Conservation (phyloP, 345 rosid species). For the Eucalyptus curtisii region DNA sequence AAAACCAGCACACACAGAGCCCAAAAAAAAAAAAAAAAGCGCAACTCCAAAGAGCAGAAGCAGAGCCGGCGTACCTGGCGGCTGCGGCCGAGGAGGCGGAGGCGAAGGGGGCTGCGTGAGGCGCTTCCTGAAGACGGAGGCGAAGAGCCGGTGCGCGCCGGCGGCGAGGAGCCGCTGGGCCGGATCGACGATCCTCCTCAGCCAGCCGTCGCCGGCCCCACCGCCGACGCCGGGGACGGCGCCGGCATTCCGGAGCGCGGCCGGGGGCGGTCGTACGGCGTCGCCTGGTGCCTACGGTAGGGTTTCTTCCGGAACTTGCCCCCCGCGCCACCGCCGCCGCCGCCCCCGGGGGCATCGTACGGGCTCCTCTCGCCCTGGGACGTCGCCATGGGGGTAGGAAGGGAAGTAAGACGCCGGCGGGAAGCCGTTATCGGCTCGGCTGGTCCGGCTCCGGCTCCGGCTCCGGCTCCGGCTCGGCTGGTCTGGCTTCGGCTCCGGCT, state of each 20-base stretch:
- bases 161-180: constrained; percentile 68
- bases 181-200: constrained; percentile 86
- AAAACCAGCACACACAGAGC: background rate
- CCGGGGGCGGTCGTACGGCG: constrained; percentile 77
- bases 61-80: background rate
- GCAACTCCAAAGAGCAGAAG: background rate
- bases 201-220: constrained; percentile 40
- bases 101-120: constrained; percentile 35
- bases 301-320: constrained; percentile 12
- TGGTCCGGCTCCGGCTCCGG: background rate
- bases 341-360: background rate
- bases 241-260: constrained; percentile 30
- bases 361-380: background rate
- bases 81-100: background rate
- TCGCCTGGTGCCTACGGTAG: constrained; percentile 30
- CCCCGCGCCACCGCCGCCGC: background rate
- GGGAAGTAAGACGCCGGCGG: background rate
- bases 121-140: constrained; percentile 66
- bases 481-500: background rate
- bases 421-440: background rate
- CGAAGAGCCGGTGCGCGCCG: constrained; percentile 70
- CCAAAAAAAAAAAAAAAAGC: background rate
- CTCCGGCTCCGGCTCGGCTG: background rate
- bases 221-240: constrained; percentile 1
- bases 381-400: background rate